phyloP scores from a whole-genome alignment of 2,329 filamentous ascomycete species.

The Sclerotinia trifoliorum region DNA sequence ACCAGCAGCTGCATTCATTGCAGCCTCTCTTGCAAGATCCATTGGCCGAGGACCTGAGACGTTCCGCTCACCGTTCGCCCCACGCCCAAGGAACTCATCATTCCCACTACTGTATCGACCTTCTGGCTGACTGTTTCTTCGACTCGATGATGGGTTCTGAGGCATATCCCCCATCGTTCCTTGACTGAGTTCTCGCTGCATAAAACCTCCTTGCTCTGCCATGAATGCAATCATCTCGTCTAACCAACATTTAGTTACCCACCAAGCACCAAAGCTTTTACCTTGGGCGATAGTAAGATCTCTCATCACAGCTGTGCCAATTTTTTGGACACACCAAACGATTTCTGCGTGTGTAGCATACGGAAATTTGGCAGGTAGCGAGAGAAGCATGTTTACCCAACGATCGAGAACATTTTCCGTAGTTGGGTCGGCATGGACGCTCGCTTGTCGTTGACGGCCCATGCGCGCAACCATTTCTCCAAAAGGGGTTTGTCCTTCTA shows the following conservation, averaged over 20 bases:
- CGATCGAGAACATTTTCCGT: slow-evolving; percentile 71
- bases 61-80: slow-evolving; percentile 28
- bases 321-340: slow-evolving; percentile 71
- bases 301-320: slow-evolving; percentile 74
- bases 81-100: slow-evolving; percentile 37
- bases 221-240: slow-evolving; percentile 93
- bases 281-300: slow-evolving; percentile 78
- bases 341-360: slow-evolving; percentile 71
- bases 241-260: slow-evolving; percentile 92
- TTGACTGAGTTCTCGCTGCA: slow-evolving; percentile 56
- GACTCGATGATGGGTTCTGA: slow-evolving; percentile 27
- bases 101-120: slow-evolving; percentile 38
- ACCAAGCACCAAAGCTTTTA: slow-evolving; percentile 85
- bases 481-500: slow-evolving; percentile 61
- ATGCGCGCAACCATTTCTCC: slow-evolving; percentile 54
- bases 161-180: slow-evolving; percentile 33
- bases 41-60: slow-evolving; percentile 36
- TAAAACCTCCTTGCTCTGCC: slow-evolving; percentile 85
- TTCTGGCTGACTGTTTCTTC: slow-evolving; percentile 33
- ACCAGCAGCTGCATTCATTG: slow-evolving; percentile 47
- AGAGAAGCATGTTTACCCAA: slow-evolving; percentile 71
- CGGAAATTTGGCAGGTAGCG: slow-evolving; percentile 68
- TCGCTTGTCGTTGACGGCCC: slow-evolving; percentile 44
- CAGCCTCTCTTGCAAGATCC: slow-evolving; percentile 46
- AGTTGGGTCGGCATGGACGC: slow-evolving; percentile 43